phyloP scores from a whole-genome alignment of 2,329 filamentous ascomycete species.

The Colletotrichum tabaci region DNA sequence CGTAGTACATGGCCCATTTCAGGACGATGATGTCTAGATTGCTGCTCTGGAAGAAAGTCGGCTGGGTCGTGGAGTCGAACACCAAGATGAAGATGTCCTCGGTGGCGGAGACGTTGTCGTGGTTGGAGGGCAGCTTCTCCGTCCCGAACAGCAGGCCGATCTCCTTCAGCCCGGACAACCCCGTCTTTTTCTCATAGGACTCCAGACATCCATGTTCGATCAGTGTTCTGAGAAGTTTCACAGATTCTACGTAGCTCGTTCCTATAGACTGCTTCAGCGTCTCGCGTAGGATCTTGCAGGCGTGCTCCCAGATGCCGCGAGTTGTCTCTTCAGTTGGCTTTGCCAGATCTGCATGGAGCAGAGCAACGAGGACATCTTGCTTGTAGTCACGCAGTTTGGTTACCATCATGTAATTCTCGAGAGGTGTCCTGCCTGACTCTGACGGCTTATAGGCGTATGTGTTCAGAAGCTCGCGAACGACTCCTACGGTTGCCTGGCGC shows the following conservation, averaged over 20 bases:
- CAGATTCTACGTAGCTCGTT: background rate
- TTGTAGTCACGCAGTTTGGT: background rate
- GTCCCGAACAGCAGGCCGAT: background rate
- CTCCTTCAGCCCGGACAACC: constrained; percentile 10
- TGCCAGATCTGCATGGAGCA: constrained; percentile 9
- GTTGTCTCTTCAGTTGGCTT: background rate
- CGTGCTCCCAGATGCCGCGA: background rate
- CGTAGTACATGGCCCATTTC: constrained; percentile 13
- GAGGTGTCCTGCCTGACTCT: background rate
- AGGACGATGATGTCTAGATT: background rate
- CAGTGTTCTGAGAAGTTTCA: background rate
- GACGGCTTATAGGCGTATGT: constrained; percentile 8
- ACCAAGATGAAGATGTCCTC: constrained; percentile 13
- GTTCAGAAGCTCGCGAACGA: background rate
- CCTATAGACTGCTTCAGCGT: background rate
- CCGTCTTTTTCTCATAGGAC: background rate
- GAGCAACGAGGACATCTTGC: background rate
- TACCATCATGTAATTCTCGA: constrained; percentile 1
- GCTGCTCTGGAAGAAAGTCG: background rate
- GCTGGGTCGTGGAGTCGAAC: background rate
- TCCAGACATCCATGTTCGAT: constrained; percentile 1
- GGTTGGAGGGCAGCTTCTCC: background rate
- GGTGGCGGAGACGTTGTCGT: background rate
- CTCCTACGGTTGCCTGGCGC: background rate
- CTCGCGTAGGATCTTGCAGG: background rate